These are phyloP conservation scores for Helianthus annuus DNA, from an alignment of 129 eudicot genomes.

Conservation along the genomic window DNA sequence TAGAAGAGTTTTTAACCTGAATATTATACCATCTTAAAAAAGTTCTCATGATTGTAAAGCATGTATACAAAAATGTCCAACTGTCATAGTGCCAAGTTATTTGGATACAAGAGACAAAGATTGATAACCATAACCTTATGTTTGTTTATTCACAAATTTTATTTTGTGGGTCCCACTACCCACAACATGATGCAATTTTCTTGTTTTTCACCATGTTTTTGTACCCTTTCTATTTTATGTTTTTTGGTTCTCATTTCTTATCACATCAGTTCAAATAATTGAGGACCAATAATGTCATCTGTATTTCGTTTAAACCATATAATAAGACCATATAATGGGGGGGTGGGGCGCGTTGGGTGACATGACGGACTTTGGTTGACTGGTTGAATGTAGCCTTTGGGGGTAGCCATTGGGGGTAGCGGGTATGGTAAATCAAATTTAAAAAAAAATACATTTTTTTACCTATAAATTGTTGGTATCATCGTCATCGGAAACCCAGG, in stretches of 20 bases:
- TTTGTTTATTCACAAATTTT: neutral
- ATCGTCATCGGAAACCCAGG: no score
- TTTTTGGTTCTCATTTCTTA: conserved; percentile 11
- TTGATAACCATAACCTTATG: neutral
- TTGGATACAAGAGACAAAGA: neutral
- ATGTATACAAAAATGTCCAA: neutral
- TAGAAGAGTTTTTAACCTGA: neutral
- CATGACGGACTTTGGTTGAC: no score
- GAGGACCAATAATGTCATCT: conserved; percentile 20
- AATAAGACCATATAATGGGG: no score
- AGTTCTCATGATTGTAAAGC: neutral
- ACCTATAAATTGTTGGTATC: no score
- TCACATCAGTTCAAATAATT: conserved; percentile 16
- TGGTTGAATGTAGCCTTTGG: no score
- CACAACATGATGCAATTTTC: neutral
- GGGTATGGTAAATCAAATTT: no score
- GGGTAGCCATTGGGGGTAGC: no score
- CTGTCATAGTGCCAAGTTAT: conserved; percentile 3
- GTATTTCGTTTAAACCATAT: neutral
- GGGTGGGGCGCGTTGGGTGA: no score
- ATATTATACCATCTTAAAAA: neutral
- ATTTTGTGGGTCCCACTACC: neutral
- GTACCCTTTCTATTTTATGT: neutral
- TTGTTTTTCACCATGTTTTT: neutral
- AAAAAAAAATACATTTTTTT: no score